phyloP scores from a whole-genome alignment of 495 filamentous ascomycete species.

The Cenococcum geophilum region DNA sequence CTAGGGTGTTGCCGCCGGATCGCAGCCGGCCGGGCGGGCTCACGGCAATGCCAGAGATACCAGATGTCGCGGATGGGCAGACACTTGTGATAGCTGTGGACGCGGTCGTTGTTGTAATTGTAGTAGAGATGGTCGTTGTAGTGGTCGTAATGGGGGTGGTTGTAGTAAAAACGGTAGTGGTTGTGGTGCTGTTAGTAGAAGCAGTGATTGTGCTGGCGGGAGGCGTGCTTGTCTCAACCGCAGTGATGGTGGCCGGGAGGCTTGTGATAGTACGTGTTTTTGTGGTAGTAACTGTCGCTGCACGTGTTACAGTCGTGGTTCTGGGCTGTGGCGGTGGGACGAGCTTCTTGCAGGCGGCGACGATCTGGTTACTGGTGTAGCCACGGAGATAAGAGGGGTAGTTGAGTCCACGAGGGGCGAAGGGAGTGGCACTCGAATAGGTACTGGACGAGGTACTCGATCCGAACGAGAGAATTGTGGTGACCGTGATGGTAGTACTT shows the following conservation, averaged over 20 bases:
- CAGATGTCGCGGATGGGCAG: not conserved
- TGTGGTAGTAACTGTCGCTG: not conserved
- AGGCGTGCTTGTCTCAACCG: not conserved
- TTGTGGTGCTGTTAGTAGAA: not conserved
- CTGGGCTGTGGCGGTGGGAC: not conserved
- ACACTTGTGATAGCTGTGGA: not conserved
- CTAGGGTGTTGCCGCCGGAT: not conserved
- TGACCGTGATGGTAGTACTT: not conserved
- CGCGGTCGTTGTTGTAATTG: not conserved
- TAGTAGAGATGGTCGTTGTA: not conserved
- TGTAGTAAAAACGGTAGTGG: not conserved
- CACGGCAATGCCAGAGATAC: slow-evolving; percentile 1
- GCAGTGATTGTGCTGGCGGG: not conserved
- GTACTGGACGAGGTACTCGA: not conserved
- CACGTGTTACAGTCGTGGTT: not conserved
- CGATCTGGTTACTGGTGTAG: not conserved
- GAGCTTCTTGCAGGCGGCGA: not conserved
- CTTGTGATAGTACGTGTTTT: not conserved
- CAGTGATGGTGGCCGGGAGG: not conserved
- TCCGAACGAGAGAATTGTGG: not conserved
- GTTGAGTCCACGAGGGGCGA: not conserved
- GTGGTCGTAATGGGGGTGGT: not conserved
- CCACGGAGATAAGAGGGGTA: not conserved
- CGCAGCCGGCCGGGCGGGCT: not conserved
- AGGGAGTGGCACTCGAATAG: not conserved